These are phyloP conservation scores for Eucalyptus viminalis DNA, from an alignment of 345 rosid species.

Conservation along the genomic window DNA sequence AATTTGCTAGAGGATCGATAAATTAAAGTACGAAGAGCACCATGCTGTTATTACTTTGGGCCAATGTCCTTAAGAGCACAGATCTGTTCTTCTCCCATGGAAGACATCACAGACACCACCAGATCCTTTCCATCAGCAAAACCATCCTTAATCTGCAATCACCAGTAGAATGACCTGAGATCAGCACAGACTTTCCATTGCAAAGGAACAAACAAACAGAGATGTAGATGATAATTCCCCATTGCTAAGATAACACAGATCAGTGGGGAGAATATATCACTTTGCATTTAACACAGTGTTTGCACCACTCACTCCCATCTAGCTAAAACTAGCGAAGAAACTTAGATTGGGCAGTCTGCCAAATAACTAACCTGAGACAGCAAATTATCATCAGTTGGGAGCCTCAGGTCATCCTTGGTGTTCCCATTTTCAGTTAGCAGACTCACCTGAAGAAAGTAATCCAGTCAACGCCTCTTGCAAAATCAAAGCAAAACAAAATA, in stretches of 20 bases:
- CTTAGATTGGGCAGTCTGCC: neutral
- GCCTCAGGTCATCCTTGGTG: conserved; percentile 42
- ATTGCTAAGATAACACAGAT: neutral
- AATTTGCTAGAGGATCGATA: neutral
- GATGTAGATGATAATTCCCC: neutral
- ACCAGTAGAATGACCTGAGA: neutral
- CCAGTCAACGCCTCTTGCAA: neutral
- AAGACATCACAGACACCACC: conserved; percentile 34
- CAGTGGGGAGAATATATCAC: neutral
- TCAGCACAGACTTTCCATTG: neutral
- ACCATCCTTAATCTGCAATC: conserved; percentile 28
- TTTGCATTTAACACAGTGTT: neutral
- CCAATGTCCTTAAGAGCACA: conserved; percentile 42
- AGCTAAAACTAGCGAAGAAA: neutral
- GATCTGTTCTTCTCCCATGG: conserved; percentile 51
- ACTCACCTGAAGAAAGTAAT: conserved; percentile 16
- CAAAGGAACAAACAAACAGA: neutral
- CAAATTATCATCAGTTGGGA: conserved; percentile 34
- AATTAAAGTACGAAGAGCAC: neutral
- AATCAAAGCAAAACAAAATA: neutral
- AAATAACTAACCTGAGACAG: conserved; percentile 14
- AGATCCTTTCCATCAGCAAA: conserved; percentile 35
- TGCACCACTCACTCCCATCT: neutral
- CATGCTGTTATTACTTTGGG: conserved; percentile 4
- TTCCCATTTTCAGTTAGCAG: conserved; percentile 31